Conservation (phyloP, 1,284 basidiomycete genomes). For the Leucoagaricus sp. region DNA sequence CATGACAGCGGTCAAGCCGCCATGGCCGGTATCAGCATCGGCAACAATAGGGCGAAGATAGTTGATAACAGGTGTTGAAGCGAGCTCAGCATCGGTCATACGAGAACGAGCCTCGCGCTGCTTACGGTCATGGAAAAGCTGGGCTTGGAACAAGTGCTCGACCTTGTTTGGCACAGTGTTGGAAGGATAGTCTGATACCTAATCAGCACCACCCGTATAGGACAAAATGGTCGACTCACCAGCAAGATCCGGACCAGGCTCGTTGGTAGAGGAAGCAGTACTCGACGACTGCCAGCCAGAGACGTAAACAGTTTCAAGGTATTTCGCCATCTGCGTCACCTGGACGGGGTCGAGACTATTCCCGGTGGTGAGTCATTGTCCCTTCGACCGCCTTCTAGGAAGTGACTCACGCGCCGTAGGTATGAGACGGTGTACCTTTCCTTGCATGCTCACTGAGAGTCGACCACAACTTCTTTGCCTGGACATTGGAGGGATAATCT, state of each 20-base stretch:
- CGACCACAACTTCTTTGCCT: conserved; percentile 87
- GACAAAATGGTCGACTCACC: conserved; percentile 46
- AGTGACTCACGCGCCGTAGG: conserved; percentile 92
- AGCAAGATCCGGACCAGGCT: conserved; percentile 97
- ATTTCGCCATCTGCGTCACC: conserved; percentile 97
- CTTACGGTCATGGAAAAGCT: conserved; percentile 88
- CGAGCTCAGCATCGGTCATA: conserved; percentile 75
- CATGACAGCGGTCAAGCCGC: conserved; percentile 79
- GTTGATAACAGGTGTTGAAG: conserved; percentile 60
- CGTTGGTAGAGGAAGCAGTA: conserved; percentile 89
- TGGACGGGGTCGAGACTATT: conserved; percentile 93
- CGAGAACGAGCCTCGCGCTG: conserved; percentile 77
- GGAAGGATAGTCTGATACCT: conserved; percentile 78
- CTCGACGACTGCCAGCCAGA: conserved; percentile 97
- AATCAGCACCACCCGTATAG: conserved; percentile 13
- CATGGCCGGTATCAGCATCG: conserved; percentile 85
- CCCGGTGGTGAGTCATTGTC: conserved; percentile 6
- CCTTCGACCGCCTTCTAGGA: not conserved
- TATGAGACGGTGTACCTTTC: conserved; percentile 81
- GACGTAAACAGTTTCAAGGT: conserved; percentile 97
- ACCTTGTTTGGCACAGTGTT: conserved; percentile 95
- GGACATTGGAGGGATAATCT: conserved; percentile 83
- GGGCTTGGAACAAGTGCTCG: conserved; percentile 86
- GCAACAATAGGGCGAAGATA: conserved; percentile 77
- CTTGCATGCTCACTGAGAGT: conserved; percentile 70